phyloP scores from a whole-genome alignment of 106 monocot genomes.

The Phalaenopsis equestris region DNA sequence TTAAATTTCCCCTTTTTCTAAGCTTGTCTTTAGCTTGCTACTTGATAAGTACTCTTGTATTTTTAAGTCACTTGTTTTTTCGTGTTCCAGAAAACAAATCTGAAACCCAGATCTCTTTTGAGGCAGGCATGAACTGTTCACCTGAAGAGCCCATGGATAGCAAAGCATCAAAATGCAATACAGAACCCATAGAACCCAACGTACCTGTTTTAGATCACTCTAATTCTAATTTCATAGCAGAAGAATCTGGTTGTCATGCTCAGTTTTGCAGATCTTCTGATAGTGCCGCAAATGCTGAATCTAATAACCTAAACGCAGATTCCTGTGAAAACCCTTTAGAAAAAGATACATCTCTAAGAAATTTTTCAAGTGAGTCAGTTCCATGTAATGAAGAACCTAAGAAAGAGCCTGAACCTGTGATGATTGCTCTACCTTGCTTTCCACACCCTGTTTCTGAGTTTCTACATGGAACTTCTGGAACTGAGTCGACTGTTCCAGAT shows the following conservation, averaged over 20 bases:
- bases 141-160: background rate
- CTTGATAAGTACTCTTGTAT: background rate
- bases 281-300: constrained; percentile 12
- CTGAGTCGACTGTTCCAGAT: background rate
- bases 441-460: background rate
- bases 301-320: constrained; percentile 3
- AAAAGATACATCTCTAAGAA: background rate
- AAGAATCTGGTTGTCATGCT: constrained; percentile 11
- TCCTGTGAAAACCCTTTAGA: background rate
- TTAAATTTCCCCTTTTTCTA: background rate
- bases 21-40: background rate
- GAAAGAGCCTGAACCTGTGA: background rate
- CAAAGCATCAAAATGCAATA: constrained; percentile 1
- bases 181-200: background rate
- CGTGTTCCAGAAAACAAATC: constrained; percentile 1
- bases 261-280: constrained; percentile 9
- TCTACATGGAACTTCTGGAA: background rate
- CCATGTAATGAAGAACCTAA: background rate
- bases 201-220: constrained; percentile 2
- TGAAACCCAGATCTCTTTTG: background rate
- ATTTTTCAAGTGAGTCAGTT: constrained; percentile 2
- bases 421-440: background rate
- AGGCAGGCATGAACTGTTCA: background rate
- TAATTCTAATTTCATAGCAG: background rate
- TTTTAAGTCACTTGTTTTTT: background rate